Evolutionary conservation across 2,329 filamentous ascomycete species (phyloP).

Genomic region (Aspergillus transmontanensis): DNA sequence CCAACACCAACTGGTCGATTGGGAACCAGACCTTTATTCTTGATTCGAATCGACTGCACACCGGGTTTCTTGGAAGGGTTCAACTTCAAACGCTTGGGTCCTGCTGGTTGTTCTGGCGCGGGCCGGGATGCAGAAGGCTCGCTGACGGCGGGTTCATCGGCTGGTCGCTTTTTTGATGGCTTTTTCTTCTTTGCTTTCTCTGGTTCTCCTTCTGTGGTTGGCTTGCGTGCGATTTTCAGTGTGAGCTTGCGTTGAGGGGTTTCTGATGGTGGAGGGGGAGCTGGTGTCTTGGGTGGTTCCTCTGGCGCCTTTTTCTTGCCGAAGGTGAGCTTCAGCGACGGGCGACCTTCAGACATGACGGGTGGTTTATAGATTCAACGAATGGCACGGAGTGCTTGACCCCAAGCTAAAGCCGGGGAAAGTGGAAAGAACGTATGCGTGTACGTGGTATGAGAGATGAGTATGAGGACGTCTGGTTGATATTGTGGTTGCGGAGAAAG

Average conservation of each 20-base stretch:
- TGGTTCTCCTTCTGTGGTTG: constrained; percentile 19
- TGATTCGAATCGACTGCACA: constrained; percentile 58
- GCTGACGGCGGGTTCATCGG: constrained; percentile 29
- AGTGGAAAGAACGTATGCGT: background rate
- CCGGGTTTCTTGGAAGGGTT: constrained; percentile 42
- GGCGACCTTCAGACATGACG: constrained; percentile 40
- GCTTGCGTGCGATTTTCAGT: constrained; percentile 42
- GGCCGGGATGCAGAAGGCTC: constrained; percentile 26
- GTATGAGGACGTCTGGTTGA: background rate
- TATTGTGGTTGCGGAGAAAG: background rate
- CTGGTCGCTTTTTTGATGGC: constrained; percentile 43
- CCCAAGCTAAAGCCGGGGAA: background rate
- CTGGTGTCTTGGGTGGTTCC: constrained; percentile 23
- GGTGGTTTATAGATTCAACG: background rate
- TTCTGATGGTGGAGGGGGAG: constrained; percentile 26
- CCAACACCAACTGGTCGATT: constrained; percentile 77
- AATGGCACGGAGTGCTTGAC: background rate
- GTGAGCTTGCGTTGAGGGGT: constrained; percentile 43
- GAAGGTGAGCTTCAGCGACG: constrained; percentile 46
- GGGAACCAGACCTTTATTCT: constrained; percentile 68
- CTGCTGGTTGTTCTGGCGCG: constrained; percentile 23
- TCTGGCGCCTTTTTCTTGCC: constrained; percentile 40
- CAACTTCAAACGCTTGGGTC: constrained; percentile 43
- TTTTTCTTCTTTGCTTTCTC: constrained; percentile 40
- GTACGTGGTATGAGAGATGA: background rate